These are phyloP conservation scores for Gleditsia sinensis DNA, from an alignment of 306 rosid species.

Conservation along the genomic window DNA sequence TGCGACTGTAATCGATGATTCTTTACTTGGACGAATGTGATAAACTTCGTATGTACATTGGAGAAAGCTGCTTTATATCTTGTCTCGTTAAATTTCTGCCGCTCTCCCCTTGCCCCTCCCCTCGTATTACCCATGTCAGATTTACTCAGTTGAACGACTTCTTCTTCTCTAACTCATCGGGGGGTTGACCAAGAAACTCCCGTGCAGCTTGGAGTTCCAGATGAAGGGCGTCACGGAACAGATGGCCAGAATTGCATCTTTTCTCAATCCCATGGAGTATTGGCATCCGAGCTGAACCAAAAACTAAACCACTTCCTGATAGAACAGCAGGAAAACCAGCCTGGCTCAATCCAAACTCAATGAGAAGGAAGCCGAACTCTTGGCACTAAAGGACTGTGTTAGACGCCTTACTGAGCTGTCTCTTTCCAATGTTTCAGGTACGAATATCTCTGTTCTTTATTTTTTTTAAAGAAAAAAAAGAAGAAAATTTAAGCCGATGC, in stretches of 20 bases:
- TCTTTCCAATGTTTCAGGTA: conserved; percentile 58
- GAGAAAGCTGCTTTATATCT: conserved; percentile 8
- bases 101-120: not conserved
- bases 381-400: conserved; percentile 67
- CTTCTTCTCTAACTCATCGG: conserved; percentile 3
- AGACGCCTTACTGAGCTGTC: conserved; percentile 62
- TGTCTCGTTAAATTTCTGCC: not conserved
- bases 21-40: not conserved
- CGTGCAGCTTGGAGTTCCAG: conserved; percentile 46
- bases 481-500: no score
- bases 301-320: conserved; percentile 70
- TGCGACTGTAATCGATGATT: not conserved
- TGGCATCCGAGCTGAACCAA: conserved; percentile 60
- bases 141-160: no score
- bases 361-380: conserved; percentile 71
- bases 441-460: conserved; percentile 19
- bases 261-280: conserved; percentile 42
- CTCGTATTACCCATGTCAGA: no score
- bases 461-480: not conserved
- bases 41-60: not conserved
- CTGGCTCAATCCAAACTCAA: conserved; percentile 58
- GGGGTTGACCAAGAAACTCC: conserved; percentile 27
- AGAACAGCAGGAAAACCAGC: conserved; percentile 62
- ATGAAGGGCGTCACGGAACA: conserved; percentile 36
- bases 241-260: conserved; percentile 32